These are phyloP conservation scores for Candida morakotiae DNA, from an alignment of 805 yeast genomes.

Conservation along the genomic window DNA sequence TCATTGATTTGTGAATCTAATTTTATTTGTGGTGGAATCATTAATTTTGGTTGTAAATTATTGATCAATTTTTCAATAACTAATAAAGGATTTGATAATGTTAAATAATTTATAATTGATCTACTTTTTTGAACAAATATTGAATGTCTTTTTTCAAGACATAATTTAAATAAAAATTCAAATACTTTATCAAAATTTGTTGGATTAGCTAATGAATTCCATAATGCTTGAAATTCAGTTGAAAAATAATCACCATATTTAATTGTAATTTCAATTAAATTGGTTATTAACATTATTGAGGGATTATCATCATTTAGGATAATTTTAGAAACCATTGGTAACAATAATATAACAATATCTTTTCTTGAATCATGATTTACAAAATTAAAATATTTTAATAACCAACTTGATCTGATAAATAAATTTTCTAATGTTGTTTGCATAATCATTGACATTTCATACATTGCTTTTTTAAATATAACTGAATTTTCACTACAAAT, in stretches of 20 bases:
- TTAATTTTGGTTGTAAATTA: slow-evolving; percentile 76
- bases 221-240: slow-evolving; percentile 86
- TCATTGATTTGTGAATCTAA: slow-evolving; percentile 4
- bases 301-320: slow-evolving; percentile 18
- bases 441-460: slow-evolving; percentile 70
- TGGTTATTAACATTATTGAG: slow-evolving; percentile 67
- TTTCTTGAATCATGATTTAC: slow-evolving; percentile 60
- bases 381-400: slow-evolving; percentile 61
- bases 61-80: slow-evolving; percentile 59
- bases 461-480: slow-evolving; percentile 82
- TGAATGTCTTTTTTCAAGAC: slow-evolving; percentile 68
- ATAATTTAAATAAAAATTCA: slow-evolving; percentile 63
- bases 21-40: slow-evolving; percentile 68
- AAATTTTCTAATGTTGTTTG: slow-evolving; percentile 58
- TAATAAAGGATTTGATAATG: slow-evolving; percentile 46
- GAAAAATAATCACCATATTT: slow-evolving; percentile 70
- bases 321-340: slow-evolving; percentile 92
- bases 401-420: slow-evolving; percentile 61
- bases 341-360: slow-evolving; percentile 72
- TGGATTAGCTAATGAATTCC: slow-evolving; percentile 90
- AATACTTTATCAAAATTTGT: slow-evolving; percentile 68
- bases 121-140: slow-evolving; percentile 73
- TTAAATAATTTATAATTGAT: slow-evolving; percentile 76
- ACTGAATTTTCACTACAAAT: slow-evolving; percentile 73
- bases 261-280: slow-evolving; percentile 80